Evolutionary conservation across 2,329 filamentous ascomycete genomes (phyloP), one percentile per base, ranked within the genome.

Genomic region (Diplodia seriata): DNA sequence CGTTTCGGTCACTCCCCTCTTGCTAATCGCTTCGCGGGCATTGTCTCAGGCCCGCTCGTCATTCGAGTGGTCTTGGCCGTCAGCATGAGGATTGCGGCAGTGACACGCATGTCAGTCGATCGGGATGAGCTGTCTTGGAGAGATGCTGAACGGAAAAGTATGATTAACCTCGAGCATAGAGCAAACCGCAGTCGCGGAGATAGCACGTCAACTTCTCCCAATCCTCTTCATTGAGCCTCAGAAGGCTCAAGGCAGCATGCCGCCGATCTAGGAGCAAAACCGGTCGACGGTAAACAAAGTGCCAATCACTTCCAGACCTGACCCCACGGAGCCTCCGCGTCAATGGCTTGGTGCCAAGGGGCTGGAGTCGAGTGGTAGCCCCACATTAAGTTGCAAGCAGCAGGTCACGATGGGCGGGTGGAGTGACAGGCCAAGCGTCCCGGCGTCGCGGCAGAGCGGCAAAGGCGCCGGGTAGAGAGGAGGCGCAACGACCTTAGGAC

Each of bases 261-360:
- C 23, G 23, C 23, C 23, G 23, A 23, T 23, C 23, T 23, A 23
- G 23, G 23, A 2, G 23, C 23, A 2, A 23, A 23, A 23, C 23
- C 23, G 23, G 23, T 2, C 23, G 23, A 23, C 23, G 23, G 23
- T 23, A 23, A 23, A 23, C 23, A 23, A 23, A 23, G 23, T 23
- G 23, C 2, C 23, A 23, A 23, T 23, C 23, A 23, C 23, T 23
- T 23, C 23, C 23, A 23, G 23, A 23, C 23, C 23, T 23, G 23
- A 40, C 31, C 53, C 53, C 29, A 55, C 31, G 53, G 53, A 36
- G 53, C 29, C 53, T 55, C 56, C 56, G 56, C 56, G 38, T 61
- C 38, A 49, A 47, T n/a, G 26, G 26, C 57, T 61, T 61, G 57
- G 38, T 61, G 57, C 57, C 57, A 61, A 61, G n/a, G 57, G 12